phyloP scores from a whole-genome alignment of 1,139 yeast species.

The Taphrina betulina region DNA sequence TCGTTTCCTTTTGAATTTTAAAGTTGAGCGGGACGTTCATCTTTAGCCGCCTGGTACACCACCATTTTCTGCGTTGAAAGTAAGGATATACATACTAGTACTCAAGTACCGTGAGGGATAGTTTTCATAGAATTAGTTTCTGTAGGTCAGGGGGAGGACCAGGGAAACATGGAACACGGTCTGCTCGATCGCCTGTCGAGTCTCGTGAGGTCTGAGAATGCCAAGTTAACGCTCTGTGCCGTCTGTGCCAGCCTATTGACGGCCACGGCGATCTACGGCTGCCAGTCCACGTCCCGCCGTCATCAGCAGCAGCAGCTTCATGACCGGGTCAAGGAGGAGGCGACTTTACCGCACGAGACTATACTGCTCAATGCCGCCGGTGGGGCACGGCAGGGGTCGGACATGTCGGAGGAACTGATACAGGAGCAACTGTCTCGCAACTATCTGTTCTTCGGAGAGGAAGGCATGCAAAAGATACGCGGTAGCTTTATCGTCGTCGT shows the following conservation, averaged over 20 bases:
- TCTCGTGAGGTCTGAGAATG: slow-evolving; percentile 13
- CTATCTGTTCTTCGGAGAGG: slow-evolving; percentile 83
- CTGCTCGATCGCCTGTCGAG: slow-evolving; percentile 8
- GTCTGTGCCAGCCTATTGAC: slow-evolving; percentile 25
- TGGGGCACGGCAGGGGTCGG: neutral
- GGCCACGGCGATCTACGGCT: slow-evolving; percentile 26
- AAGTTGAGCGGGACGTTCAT: too few relatives aligned
- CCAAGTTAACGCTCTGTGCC: slow-evolving; percentile 10
- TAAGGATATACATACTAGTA: too few relatives aligned
- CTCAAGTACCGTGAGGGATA: too few relatives aligned
- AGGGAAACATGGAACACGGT: too few relatives aligned
- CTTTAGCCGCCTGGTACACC: too few relatives aligned
- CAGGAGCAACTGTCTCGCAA: slow-evolving; percentile 91
- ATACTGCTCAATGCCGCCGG: slow-evolving; percentile 8
- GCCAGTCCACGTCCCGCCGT: slow-evolving; percentile 8
- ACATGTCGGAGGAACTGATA: slow-evolving; percentile 62
- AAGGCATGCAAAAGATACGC: slow-evolving; percentile 75
- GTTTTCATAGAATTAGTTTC: too few relatives aligned
- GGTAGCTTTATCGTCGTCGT: slow-evolving; percentile 77
- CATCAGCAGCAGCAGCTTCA: neutral
- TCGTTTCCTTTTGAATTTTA: too few relatives aligned
- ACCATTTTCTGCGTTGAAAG: too few relatives aligned
- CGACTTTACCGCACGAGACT: slow-evolving; percentile 20
- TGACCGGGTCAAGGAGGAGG: neutral
- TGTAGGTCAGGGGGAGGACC: too few relatives aligned